Evolutionary conservation across 805 yeast species (phyloP), one percentile per base, ranked within the genome.

Genomic region (Nakazawaea wyomingensis): DNA sequence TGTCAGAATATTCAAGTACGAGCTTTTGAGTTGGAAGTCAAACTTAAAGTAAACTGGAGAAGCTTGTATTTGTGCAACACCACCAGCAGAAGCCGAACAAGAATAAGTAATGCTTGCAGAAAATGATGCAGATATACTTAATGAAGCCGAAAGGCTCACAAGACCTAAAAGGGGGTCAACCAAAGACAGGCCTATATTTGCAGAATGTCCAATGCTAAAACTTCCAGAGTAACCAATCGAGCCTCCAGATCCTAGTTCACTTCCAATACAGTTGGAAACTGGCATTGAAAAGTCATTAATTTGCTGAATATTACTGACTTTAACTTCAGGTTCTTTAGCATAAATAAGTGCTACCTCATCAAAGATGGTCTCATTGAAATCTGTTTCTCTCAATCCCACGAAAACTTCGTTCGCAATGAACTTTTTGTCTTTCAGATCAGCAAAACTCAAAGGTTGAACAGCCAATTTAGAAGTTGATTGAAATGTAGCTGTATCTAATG

Each of bases 1-100:
- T 2, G 18, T 27, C n/a, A 22, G 11, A 28, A 28, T 7, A 9
- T 22, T 41, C 5, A 14, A 29, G 28, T 41, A 41, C 7, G 13
- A 16, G 8, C 17, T 21, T 18, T 32, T 36, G 20, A 28, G 18
- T 28, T 30, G 29, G 33, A 28, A 42, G 2, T 37, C 27, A 28
- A 43, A 37, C 10, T n/a, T 17, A 20, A 34, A 39, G 20, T 43
- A 43, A 13, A 34, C 13, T 9, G 42, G 42, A 5, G 39, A 37
- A 29, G 27, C 34, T 27, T 27, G 39, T 19, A 43, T 18, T 19
- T 43, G 46, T n/a, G 46, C 42, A 6, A 43, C 27, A 7, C 42
- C 39, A 16, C 43, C 43, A 5, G 35, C 35, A 22, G 16, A 9
- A 11, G 42, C 46, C 4, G 39, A 22, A 21, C 46, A 43, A 6